Conservation (phyloP, 164 flowering plant species). For the Magnolia sinica region DNA sequence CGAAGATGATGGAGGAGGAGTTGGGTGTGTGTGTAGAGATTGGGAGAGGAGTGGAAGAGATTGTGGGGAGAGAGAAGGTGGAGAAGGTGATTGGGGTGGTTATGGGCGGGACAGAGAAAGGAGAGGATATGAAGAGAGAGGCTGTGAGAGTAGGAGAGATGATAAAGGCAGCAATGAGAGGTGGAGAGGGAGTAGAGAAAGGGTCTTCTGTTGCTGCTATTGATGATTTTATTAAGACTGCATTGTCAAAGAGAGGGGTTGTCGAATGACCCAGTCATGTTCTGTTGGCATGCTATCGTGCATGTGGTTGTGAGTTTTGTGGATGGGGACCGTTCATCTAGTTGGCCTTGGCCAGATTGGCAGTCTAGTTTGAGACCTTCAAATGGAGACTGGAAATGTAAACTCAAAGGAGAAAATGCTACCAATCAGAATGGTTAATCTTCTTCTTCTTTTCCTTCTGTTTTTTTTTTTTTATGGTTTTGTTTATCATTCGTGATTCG, state of each 20-base stretch:
- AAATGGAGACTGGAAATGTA: background rate
- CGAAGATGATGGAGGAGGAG: conserved; percentile 19
- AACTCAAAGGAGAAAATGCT: too few species aligned
- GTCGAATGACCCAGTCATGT: background rate
- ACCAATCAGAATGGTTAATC: too few species aligned
- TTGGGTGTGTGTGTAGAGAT: conserved; percentile 4
- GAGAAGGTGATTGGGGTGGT: conserved; percentile 1
- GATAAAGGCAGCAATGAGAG: background rate
- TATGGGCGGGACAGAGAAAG: conserved; percentile 1
- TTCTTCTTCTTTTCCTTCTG: too few species aligned
- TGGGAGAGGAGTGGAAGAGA: background rate
- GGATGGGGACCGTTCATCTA: too few species aligned
- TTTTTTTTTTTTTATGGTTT: too few species aligned
- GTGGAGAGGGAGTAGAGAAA: background rate
- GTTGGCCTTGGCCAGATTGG: background rate
- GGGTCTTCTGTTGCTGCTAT: background rate
- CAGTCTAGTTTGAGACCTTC: background rate
- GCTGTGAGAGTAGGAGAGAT: background rate
- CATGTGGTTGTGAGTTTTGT: too few species aligned
- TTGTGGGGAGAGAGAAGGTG: background rate
- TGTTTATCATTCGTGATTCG: too few species aligned
- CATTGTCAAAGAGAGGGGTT: background rate
- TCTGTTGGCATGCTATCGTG: background rate
- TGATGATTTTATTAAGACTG: background rate
- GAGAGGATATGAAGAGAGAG: background rate